Evolutionary conservation across 768 basidiomycete genomes (phyloP).

Genomic region (Lentinula detonsa): DNA sequence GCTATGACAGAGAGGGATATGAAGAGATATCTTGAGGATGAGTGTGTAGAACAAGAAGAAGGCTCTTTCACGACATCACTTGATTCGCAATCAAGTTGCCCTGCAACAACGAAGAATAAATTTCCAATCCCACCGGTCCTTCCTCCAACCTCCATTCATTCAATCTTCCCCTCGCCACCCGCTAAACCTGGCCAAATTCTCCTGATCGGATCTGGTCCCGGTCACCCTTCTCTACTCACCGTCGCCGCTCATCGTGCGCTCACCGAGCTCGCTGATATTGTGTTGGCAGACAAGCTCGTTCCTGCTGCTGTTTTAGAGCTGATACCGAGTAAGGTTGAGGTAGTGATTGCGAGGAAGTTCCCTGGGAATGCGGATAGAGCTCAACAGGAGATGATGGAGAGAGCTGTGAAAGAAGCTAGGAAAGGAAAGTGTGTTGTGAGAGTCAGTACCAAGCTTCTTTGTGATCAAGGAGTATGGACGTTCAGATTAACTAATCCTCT

Average conservation of each 20-base stretch:
- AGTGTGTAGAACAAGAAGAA: background rate
- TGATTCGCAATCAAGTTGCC: background rate
- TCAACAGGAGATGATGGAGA: conserved; percentile 91
- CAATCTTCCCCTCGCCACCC: conserved; percentile 16
- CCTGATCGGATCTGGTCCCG: conserved; percentile 92
- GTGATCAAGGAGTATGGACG: background rate
- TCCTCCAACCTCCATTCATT: conserved; percentile 25
- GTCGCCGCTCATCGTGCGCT: conserved; percentile 78
- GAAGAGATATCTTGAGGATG: conserved; percentile 18
- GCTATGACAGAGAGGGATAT: conserved; percentile 64
- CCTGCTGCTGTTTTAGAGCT: conserved; percentile 81
- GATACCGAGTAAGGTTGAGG: conserved; percentile 64
- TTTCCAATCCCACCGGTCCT: conserved; percentile 10
- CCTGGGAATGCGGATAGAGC: conserved; percentile 96
- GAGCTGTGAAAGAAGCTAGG: conserved; percentile 76
- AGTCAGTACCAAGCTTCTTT: conserved; percentile 33
- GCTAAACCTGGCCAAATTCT: conserved; percentile 61
- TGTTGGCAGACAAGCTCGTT: conserved; percentile 95
- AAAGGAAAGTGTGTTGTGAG: conserved; percentile 83
- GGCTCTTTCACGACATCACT: background rate
- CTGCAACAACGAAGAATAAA: conserved; percentile 44
- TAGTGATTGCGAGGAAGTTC: conserved; percentile 94
- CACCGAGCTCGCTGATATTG: conserved; percentile 74
- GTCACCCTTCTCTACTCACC: conserved; percentile 90
- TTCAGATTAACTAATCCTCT: background rate